Evolutionary conservation across 2,329 filamentous ascomycete genomes (phyloP).

Genomic region (Pyrenochaeta sp.): DNA sequence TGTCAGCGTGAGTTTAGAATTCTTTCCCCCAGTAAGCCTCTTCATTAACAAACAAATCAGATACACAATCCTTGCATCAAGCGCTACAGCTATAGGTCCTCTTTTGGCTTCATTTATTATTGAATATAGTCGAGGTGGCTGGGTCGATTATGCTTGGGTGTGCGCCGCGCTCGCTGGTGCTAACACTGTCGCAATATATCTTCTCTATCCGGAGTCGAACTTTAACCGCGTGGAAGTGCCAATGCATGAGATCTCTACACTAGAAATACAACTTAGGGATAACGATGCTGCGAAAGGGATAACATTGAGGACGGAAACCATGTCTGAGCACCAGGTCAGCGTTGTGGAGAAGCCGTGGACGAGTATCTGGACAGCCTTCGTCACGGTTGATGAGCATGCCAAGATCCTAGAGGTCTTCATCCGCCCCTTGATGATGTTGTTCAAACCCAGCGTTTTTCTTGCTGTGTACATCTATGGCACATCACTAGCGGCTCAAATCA

Average conservation of each 20-base stretch:
- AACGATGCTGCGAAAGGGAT: background rate
- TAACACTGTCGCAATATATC: conserved; percentile 6
- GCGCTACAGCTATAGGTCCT: conserved; percentile 10
- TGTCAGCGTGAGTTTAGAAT: conserved; percentile 10
- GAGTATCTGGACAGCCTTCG: conserved; percentile 7
- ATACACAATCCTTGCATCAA: conserved; percentile 10
- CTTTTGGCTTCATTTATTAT: conserved; percentile 6
- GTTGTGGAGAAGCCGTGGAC: conserved; percentile 10
- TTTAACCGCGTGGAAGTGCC: conserved; percentile 1
- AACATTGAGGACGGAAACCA: conserved; percentile 1
- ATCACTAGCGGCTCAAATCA: conserved; percentile 10
- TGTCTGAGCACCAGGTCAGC: conserved; percentile 7
- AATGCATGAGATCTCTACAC: background rate
- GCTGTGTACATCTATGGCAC: conserved; percentile 16
- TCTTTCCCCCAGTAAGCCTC: background rate
- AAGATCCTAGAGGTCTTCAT: background rate
- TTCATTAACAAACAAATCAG: background rate
- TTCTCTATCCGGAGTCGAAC: conserved; percentile 12
- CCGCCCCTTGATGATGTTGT: conserved; percentile 6
- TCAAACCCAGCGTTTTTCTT: conserved; percentile 6
- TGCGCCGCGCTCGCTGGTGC: conserved; percentile 10
- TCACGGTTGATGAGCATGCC: conserved; percentile 5
- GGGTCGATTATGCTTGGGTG: conserved; percentile 10
- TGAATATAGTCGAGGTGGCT: conserved; percentile 9
- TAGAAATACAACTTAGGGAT: background rate